Evolutionary conservation across 2,329 filamentous ascomycete genomes (phyloP).

Genomic region (Phaeomoniella chlamydospora): DNA sequence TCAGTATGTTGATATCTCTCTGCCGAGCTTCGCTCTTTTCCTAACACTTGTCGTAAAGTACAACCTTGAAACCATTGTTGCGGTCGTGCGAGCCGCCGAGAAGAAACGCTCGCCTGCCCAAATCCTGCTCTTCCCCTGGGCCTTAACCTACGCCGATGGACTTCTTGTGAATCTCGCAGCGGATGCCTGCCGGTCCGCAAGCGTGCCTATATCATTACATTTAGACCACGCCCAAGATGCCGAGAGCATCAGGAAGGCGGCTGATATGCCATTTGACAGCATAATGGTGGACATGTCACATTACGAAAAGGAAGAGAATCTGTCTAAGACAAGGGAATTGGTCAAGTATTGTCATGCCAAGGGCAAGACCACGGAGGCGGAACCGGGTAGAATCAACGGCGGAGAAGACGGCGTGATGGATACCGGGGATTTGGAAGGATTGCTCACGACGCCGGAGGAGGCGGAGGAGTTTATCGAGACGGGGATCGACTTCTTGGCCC

Average conservation of each 20-base stretch:
- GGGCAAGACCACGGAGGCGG: slow-evolving; percentile 56
- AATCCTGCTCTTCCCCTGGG: slow-evolving; percentile 63
- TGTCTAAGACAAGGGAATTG: slow-evolving; percentile 48
- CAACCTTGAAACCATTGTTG: slow-evolving; percentile 58
- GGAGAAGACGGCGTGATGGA: slow-evolving; percentile 64
- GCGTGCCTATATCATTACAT: slow-evolving; percentile 47
- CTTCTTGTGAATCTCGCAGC: slow-evolving; percentile 41
- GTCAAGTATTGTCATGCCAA: slow-evolving; percentile 48
- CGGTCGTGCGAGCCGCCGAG: slow-evolving; percentile 54
- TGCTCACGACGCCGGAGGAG: slow-evolving; percentile 55
- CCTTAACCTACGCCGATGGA: slow-evolving; percentile 48
- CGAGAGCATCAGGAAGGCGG: slow-evolving; percentile 45
- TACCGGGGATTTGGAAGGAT: slow-evolving; percentile 45
- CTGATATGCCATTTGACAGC: slow-evolving; percentile 51
- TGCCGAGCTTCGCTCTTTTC: background rate
- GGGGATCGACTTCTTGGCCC: slow-evolving; percentile 60
- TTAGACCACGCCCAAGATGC: slow-evolving; percentile 53
- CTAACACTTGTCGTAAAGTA: slow-evolving; percentile 23
- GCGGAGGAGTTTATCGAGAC: slow-evolving; percentile 56
- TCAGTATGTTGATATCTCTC: slow-evolving; percentile 2
- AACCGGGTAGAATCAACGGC: slow-evolving; percentile 57
- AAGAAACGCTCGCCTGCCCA: slow-evolving; percentile 52
- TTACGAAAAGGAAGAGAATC: slow-evolving; percentile 56
- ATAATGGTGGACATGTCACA: slow-evolving; percentile 72
- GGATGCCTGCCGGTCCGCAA: slow-evolving; percentile 39